These are phyloP conservation scores for Carex arenaria DNA, from an alignment of 202 grass and related monocot genomes.

Conservation along the genomic window DNA sequence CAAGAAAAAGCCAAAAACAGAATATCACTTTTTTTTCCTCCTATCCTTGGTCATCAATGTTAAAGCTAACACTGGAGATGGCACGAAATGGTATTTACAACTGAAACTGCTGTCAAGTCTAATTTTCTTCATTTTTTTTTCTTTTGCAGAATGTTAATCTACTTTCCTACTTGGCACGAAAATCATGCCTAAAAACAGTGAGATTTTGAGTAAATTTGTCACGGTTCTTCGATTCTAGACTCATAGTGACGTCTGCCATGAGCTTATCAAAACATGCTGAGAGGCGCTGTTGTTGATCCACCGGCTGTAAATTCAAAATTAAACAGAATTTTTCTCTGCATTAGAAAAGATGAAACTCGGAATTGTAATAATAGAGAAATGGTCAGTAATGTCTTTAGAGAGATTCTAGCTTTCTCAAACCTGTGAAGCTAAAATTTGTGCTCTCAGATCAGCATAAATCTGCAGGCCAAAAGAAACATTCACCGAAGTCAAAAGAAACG, in stretches of 20 bases:
- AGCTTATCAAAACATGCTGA: conserved; percentile 91
- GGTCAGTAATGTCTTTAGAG: background rate
- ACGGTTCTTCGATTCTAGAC: conserved; percentile 91
- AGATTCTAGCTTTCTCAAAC: conserved; percentile 35
- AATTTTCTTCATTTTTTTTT: conserved; percentile 2
- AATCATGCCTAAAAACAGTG: conserved; percentile 82
- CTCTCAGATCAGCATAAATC: conserved; percentile 89
- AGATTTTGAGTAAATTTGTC: conserved; percentile 99
- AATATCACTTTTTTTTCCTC: background rate
- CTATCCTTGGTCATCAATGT: conserved; percentile 23
- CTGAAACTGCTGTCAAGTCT: conserved; percentile 23
- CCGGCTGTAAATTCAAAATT: conserved; percentile 50
- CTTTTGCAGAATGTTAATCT: conserved; percentile 13
- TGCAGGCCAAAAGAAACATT: conserved; percentile 30
- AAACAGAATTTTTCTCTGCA: conserved; percentile 4
- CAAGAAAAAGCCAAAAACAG: background rate
- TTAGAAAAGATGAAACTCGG: conserved; percentile 19
- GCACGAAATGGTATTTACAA: conserved; percentile 28
- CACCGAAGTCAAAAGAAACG: background rate
- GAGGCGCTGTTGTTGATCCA: conserved; percentile 78
- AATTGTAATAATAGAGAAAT: conserved; percentile 13
- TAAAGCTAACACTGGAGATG: conserved; percentile 18
- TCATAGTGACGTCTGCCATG: conserved; percentile 87
- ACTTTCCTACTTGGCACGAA: conserved; percentile 63
- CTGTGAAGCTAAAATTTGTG: conserved; percentile 92